Conservation (phyloP, 225 moss, liverwort and hornwort genomes). For the Sphagnum tenellum region DNA sequence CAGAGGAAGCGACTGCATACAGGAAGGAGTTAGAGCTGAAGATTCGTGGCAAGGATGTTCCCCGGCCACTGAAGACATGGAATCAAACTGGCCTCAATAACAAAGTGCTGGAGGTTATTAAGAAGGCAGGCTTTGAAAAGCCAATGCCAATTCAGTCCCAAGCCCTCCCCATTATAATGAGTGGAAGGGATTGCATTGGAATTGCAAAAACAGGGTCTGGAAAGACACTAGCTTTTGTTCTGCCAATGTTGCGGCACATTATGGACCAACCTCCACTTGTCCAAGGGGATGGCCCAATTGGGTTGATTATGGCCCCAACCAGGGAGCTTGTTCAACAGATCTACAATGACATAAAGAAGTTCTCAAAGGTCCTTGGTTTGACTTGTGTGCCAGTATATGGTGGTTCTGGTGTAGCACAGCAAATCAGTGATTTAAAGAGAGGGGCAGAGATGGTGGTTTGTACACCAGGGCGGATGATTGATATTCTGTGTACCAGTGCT, state of each 20-base stretch:
- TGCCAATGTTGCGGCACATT: conserved; percentile 95
- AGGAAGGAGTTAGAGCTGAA: conserved; percentile 89
- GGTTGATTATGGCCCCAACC: conserved; percentile 97
- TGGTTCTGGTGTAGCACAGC: conserved; percentile 93
- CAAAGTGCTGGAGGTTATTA: conserved; percentile 86
- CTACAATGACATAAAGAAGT: conserved; percentile 82
- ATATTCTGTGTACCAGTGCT: conserved; percentile 93
- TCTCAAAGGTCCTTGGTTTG: conserved; percentile 78
- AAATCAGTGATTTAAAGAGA: conserved; percentile 93
- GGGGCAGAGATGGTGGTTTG: conserved; percentile 97
- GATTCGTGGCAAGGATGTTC: conserved; percentile 94
- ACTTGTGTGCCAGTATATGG: conserved; percentile 95
- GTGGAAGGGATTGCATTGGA: conserved; percentile 94
- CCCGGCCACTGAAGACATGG: conserved; percentile 92
- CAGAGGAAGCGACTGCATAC: conserved; percentile 61
- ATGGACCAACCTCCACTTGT: conserved; percentile 88
- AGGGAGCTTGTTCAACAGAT: conserved; percentile 98
- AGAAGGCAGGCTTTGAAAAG: conserved; percentile 79
- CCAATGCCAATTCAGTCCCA: conserved; percentile 98
- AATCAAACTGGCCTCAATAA: conserved; percentile 97
- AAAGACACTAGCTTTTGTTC: conserved; percentile 90
- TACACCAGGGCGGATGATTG: conserved; percentile 98
- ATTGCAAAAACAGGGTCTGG: conserved; percentile 99
- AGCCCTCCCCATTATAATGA: conserved; percentile 93
- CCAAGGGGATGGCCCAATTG: conserved; percentile 96